phyloP scores from a whole-genome alignment of 1,284 basidiomycete species.

The Hypsizygus ulmarius region DNA sequence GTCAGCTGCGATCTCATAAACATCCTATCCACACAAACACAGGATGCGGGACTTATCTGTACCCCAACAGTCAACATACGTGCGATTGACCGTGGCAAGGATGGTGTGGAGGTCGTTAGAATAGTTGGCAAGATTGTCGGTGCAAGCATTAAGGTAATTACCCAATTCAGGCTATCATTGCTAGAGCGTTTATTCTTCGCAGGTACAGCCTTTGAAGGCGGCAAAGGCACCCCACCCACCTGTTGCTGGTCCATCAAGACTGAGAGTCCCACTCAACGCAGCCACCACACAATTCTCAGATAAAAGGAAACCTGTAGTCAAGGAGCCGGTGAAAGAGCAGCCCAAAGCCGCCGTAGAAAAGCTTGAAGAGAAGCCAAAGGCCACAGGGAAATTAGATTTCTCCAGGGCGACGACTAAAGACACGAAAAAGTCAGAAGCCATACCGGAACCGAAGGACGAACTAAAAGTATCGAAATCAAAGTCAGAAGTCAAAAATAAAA shows the following conservation, averaged over 20 bases:
- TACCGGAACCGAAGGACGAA: conserved; percentile 16
- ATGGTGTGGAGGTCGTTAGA: conserved; percentile 40
- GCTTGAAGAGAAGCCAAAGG: conserved; percentile 39
- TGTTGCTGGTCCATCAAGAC: conserved; percentile 32
- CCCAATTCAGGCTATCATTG: not conserved
- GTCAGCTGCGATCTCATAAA: conserved; percentile 3
- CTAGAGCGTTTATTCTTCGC: not conserved
- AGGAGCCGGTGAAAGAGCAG: conserved; percentile 19
- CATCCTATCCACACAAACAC: conserved; percentile 1
- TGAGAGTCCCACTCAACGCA: conserved; percentile 4
- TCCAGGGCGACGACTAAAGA: conserved; percentile 57
- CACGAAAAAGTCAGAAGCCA: conserved; percentile 27
- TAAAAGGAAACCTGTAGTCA: conserved; percentile 12
- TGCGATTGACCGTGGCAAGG: conserved; percentile 43
- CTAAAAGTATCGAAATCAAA: conserved; percentile 1
- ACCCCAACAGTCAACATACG: conserved; percentile 47
- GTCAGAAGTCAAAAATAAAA: conserved; percentile 9
- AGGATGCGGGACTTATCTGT: conserved; percentile 65
- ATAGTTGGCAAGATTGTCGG: conserved; percentile 53
- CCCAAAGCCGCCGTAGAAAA: conserved; percentile 24
- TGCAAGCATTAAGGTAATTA: conserved; percentile 48
- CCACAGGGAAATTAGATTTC: conserved; percentile 60
- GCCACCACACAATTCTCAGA: conserved; percentile 13
- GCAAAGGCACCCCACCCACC: conserved; percentile 20
- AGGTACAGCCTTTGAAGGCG: conserved; percentile 15